Evolutionary conservation across 768 basidiomycete species (phyloP).

Genomic region (Wakefieldia striispora): DNA sequence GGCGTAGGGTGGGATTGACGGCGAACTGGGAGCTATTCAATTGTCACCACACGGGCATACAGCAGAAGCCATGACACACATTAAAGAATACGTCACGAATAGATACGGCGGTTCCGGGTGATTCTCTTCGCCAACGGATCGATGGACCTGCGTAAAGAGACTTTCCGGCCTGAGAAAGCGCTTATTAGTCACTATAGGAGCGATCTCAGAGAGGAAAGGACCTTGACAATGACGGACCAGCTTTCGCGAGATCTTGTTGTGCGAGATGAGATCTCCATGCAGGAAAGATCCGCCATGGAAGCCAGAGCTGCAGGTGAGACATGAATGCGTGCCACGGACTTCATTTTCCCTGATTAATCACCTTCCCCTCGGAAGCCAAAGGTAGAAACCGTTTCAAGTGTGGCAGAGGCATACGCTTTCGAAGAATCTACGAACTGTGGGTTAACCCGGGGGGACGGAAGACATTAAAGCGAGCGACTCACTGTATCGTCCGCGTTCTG

Average conservation of each 20-base stretch:
- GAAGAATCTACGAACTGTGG: constrained; percentile 55
- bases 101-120: constrained; percentile 75
- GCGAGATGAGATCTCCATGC: constrained; percentile 82
- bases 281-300: constrained; percentile 75
- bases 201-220: constrained; percentile 23
- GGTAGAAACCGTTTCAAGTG: constrained; percentile 52
- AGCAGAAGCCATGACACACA: constrained; percentile 41
- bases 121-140: constrained; percentile 70
- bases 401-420: constrained; percentile 56
- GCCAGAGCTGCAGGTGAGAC: constrained; percentile 59
- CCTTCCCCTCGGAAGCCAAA: constrained; percentile 97
- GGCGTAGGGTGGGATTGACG: constrained; percentile 66
- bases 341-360: constrained; percentile 26
- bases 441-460: not conserved
- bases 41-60: constrained; percentile 4
- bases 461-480: constrained; percentile 28
- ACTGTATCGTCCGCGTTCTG: constrained; percentile 67
- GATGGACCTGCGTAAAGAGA: constrained; percentile 71
- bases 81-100: constrained; percentile 91
- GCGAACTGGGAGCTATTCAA: constrained; percentile 71
- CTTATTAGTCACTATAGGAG: not conserved
- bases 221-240: constrained; percentile 81
- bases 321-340: constrained; percentile 7
- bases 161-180: constrained; percentile 53
- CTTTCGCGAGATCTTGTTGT: constrained; percentile 59